These are phyloP conservation scores for Platismatia glauca DNA, from an alignment of 495 filamentous ascomycete species.

Conservation along the genomic window DNA sequence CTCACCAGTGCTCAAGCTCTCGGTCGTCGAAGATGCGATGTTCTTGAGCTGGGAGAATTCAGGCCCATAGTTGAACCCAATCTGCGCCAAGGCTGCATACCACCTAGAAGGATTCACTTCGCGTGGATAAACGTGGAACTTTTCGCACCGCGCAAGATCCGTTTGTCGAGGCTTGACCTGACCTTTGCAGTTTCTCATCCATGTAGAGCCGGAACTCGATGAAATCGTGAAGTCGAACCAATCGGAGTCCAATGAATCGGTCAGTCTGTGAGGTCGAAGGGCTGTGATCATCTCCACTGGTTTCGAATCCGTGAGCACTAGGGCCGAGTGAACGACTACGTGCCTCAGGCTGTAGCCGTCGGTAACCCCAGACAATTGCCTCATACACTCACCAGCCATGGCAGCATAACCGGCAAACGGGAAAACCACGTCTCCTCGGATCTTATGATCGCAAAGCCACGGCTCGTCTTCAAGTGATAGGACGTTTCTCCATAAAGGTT, in stretches of 20 bases:
- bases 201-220: conserved; percentile 30
- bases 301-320: conserved; percentile 37
- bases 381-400: conserved; percentile 41
- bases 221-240: conserved; percentile 41
- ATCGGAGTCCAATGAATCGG: conserved; percentile 29
- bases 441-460: conserved; percentile 42
- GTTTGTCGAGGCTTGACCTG: conserved; percentile 23
- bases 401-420: conserved; percentile 35
- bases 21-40: conserved; percentile 24
- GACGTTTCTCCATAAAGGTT: conserved; percentile 45
- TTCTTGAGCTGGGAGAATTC: conserved; percentile 28
- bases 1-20: conserved; percentile 21
- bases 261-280: conserved; percentile 30
- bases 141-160: not conserved
- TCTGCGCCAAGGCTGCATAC: conserved; percentile 30
- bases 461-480: conserved; percentile 35
- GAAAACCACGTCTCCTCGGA: conserved; percentile 36
- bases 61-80: conserved; percentile 37
- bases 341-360: conserved; percentile 36
- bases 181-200: conserved; percentile 38
- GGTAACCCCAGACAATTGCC: conserved; percentile 25
- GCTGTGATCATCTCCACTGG: conserved; percentile 36
- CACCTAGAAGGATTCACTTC: conserved; percentile 24
- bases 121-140: conserved; percentile 11
- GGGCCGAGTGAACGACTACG: conserved; percentile 34